A percentile compares a stretch with the other conserved stretches of the same genome.
Conservation (phyloP, 805 yeast genomes). For the Sugiyamaella marilandica region DNA sequence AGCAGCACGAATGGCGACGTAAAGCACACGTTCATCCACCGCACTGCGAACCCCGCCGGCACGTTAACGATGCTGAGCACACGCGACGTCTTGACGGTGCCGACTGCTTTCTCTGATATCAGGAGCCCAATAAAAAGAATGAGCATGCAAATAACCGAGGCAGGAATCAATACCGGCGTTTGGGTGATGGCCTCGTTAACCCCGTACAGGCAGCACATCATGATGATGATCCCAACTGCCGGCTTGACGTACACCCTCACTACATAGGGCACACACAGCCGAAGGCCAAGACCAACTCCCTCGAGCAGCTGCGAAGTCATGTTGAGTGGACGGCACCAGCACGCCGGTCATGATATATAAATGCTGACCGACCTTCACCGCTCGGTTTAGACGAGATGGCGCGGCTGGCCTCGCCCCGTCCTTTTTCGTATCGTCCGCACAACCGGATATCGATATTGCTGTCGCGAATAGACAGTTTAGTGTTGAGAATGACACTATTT, state of each 20-base stretch:
- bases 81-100: slow-evolving; percentile 31
- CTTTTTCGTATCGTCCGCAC: too few species aligned
- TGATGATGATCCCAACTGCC: slow-evolving; percentile 45
- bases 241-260: slow-evolving; percentile 24
- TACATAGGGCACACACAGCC: slow-evolving; percentile 4
- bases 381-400: background rate
- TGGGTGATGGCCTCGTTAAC: slow-evolving; percentile 43
- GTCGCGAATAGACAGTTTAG: too few species aligned
- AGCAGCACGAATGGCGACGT: slow-evolving; percentile 71
- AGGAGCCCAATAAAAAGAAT: slow-evolving; percentile 47
- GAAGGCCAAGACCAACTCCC: slow-evolving; percentile 9
- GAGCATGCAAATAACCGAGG: slow-evolving; percentile 68
- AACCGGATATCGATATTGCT: too few species aligned
- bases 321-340: background rate
- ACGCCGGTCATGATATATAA: background rate
- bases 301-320: background rate
- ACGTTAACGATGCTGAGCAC: slow-evolving; percentile 42
- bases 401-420: background rate
- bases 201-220: slow-evolving; percentile 49
- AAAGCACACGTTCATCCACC: slow-evolving; percentile 77
- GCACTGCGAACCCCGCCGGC: slow-evolving; percentile 62
- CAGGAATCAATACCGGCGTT: slow-evolving; percentile 55
- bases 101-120: slow-evolving; percentile 35
- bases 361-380: background rate
- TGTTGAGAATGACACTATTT: too few species aligned